Evolutionary conservation across 2,329 filamentous ascomycete genomes (phyloP).

Genomic region (Claviceps digitariae): DNA sequence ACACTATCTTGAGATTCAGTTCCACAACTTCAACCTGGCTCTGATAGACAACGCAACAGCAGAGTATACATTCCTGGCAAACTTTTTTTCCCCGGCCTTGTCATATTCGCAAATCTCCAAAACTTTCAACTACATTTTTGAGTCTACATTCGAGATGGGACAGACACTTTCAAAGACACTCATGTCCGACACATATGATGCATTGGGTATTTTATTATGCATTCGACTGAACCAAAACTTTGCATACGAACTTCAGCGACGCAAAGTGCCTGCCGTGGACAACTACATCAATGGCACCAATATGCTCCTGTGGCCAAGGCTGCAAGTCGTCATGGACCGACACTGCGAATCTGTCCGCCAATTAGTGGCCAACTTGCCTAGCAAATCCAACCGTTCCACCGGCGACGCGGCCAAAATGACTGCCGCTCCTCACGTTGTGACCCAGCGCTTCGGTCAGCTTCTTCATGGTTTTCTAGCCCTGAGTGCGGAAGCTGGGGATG

Average conservation of each 20-base stretch:
- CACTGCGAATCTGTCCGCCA: constrained; percentile 77
- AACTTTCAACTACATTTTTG: constrained; percentile 79
- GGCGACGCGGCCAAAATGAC: constrained; percentile 48
- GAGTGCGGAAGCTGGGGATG: constrained; percentile 82
- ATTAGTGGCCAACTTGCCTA: constrained; percentile 40
- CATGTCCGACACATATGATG: constrained; percentile 65
- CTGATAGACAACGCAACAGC: constrained; percentile 87
- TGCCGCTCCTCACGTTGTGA: constrained; percentile 78
- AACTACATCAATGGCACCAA: constrained; percentile 87
- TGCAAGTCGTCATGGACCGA: constrained; percentile 85
- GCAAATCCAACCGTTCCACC: constrained; percentile 25
- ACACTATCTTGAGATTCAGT: constrained; percentile 82
- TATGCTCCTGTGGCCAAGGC: constrained; percentile 92
- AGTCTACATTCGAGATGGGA: constrained; percentile 77
- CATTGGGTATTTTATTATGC: constrained; percentile 75
- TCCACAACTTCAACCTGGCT: constrained; percentile 89
- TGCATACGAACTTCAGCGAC: constrained; percentile 83
- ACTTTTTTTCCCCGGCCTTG: constrained; percentile 72
- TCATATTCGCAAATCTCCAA: constrained; percentile 66
- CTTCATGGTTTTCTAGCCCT: constrained; percentile 72
- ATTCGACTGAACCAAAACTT: constrained; percentile 88
- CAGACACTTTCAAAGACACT: constrained; percentile 64
- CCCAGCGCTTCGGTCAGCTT: constrained; percentile 91
- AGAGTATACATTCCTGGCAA: constrained; percentile 85
- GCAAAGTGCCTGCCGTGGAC: constrained; percentile 80